Evolutionary conservation across 1,284 basidiomycete genomes (phyloP).

Genomic region (Anthracocystis setariae): DNA sequence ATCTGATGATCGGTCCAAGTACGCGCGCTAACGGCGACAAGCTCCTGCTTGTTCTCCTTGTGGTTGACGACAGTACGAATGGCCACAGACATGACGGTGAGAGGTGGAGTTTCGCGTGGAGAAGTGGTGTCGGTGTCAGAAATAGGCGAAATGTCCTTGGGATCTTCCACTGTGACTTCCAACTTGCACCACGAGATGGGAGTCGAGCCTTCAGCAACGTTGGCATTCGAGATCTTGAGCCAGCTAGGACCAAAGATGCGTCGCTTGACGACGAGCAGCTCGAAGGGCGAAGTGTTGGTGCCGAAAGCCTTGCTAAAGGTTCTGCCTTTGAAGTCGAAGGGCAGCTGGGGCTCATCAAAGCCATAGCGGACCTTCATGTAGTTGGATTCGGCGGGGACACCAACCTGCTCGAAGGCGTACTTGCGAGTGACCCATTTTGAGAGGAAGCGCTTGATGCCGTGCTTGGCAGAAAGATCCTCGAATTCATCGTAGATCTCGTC

Average conservation of each 20-base stretch:
- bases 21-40: conserved; percentile 84
- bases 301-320: conserved; percentile 91
- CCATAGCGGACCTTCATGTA: conserved; percentile 80
- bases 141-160: conserved; percentile 88
- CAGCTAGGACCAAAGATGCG: conserved; percentile 99
- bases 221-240: conserved; percentile 82
- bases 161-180: conserved; percentile 84
- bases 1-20: conserved; percentile 78
- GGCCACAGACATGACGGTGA: conserved; percentile 90
- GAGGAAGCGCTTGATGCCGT: conserved; percentile 79
- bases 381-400: conserved; percentile 82
- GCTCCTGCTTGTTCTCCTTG: conserved; percentile 89
- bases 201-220: conserved; percentile 71
- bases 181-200: conserved; percentile 73
- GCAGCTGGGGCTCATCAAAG: conserved; percentile 69
- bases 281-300: conserved; percentile 91
- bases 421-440: conserved; percentile 80
- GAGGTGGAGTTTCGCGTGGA: conserved; percentile 84
- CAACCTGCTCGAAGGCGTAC: conserved; percentile 90
- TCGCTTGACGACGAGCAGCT: conserved; percentile 91
- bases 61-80: conserved; percentile 94
- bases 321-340: conserved; percentile 78
- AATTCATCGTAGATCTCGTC: conserved; percentile 86
- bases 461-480: conserved; percentile 78
- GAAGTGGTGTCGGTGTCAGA: conserved; percentile 77